These are phyloP conservation scores for Candida glucosophila DNA, from an alignment of 1,139 yeast genomes.

Conservation along the genomic window DNA sequence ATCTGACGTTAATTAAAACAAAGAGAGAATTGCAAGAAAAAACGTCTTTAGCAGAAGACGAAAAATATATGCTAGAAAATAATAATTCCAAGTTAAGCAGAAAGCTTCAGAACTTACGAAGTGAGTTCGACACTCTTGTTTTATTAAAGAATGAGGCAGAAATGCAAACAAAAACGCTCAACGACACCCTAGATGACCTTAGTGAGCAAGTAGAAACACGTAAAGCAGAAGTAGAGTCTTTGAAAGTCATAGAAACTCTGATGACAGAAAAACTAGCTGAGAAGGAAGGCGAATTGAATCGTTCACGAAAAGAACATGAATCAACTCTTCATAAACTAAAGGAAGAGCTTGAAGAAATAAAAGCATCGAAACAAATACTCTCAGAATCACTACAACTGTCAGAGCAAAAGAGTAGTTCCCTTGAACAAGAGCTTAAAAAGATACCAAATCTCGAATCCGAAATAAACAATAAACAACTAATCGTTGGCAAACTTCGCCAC, in stretches of 20 bases:
- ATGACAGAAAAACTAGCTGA: constrained; percentile 1
- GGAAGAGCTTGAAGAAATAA: constrained; percentile 1
- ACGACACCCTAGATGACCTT: constrained; percentile 38
- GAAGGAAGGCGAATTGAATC: constrained; percentile 9
- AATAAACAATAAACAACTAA: constrained; percentile 62
- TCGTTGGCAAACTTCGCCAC: constrained; percentile 85
- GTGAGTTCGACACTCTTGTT: constrained; percentile 37
- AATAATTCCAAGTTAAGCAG: constrained; percentile 24
- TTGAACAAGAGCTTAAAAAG: constrained; percentile 11
- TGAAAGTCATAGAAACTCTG: constrained; percentile 6
- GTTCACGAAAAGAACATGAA: not conserved
- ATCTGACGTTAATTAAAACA: constrained; percentile 37
- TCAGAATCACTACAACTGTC: constrained; percentile 3
- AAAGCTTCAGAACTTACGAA: constrained; percentile 30
- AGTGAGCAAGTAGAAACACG: constrained; percentile 23
- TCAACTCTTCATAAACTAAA: constrained; percentile 1
- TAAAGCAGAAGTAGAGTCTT: constrained; percentile 12
- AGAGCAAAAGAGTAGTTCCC: constrained; percentile 2
- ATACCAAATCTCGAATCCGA: constrained; percentile 21
- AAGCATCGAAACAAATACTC: constrained; percentile 2
- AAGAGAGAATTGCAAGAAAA: constrained; percentile 39
- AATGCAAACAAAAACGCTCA: constrained; percentile 34
- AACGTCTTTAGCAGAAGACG: constrained; percentile 35
- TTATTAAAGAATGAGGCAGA: constrained; percentile 40
- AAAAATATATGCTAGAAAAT: constrained; percentile 38